These are phyloP conservation scores for Stagonosporopsis rhizophila DNA, from an alignment of 2,329 filamentous ascomycete species.

Conservation along the genomic window DNA sequence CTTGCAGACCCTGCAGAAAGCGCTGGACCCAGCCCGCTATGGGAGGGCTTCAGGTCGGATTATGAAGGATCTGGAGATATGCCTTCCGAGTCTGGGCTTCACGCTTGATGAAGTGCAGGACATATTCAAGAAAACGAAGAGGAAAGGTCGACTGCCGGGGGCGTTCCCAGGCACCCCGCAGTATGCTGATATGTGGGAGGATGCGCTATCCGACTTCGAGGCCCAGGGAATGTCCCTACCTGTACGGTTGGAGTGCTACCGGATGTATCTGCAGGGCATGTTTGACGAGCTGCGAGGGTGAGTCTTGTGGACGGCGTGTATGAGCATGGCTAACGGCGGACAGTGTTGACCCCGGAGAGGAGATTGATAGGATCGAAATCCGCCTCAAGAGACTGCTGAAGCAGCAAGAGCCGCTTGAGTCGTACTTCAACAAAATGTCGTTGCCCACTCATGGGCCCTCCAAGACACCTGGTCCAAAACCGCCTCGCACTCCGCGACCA, in stretches of 20 bases:
- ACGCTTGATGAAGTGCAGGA: conserved; percentile 60
- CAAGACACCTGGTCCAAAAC: conserved; percentile 39
- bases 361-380: conserved; percentile 36
- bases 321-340: conserved; percentile 22
- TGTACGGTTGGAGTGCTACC: conserved; percentile 59
- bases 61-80: conserved; percentile 56
- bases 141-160: conserved; percentile 36
- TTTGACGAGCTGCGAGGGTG: conserved; percentile 56
- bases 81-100: conserved; percentile 57
- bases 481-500: conserved; percentile 38
- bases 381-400: conserved; percentile 43
- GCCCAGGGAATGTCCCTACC: conserved; percentile 56
- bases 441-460: conserved; percentile 33
- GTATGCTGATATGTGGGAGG: conserved; percentile 60
- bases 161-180: conserved; percentile 49
- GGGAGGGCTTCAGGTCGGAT: conserved; percentile 48
- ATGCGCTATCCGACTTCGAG: conserved; percentile 56
- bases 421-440: conserved; percentile 42
- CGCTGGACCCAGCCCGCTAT: conserved; percentile 51
- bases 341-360: conserved; percentile 41
- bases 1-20: conserved; percentile 57
- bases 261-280: conserved; percentile 57
- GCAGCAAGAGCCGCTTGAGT: conserved; percentile 46
- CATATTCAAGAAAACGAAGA: conserved; percentile 49
- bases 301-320: conserved; percentile 18